Conservation (phyloP, 2,329 filamentous ascomycete species). For the Neofusicoccum cordaticola region DNA sequence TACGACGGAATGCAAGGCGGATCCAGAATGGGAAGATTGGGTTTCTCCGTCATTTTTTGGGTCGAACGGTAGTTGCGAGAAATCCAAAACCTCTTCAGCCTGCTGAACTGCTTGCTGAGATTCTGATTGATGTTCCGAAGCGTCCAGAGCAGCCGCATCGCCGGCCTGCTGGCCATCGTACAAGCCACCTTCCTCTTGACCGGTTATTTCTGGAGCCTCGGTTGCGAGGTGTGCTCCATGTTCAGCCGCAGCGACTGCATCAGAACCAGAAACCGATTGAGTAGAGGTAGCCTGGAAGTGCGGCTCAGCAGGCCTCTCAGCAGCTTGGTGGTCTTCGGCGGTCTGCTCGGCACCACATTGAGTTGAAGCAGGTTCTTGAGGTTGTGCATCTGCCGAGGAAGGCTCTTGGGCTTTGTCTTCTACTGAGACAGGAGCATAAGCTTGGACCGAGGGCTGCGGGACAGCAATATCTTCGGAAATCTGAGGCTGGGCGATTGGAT, state of each 20-base stretch:
- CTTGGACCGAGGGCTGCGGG: neutral
- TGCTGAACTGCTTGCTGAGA: neutral
- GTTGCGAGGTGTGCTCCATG: neutral
- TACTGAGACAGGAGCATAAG: neutral
- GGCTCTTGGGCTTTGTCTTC: neutral
- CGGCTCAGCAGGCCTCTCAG: neutral
- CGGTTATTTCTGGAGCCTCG: neutral
- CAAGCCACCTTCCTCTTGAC: neutral
- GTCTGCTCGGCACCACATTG: neutral
- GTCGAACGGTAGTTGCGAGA: conserved; percentile 8
- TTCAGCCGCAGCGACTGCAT: neutral
- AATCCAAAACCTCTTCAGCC: neutral
- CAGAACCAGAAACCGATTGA: neutral
- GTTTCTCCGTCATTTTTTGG: neutral
- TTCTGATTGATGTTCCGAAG: neutral
- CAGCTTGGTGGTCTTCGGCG: neutral
- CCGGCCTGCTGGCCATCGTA: neutral
- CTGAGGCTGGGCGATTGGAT: neutral
- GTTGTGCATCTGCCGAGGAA: neutral
- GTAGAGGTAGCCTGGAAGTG: neutral
- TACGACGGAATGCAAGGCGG: conserved; percentile 16
- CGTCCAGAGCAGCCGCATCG: neutral
- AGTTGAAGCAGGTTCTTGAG: neutral
- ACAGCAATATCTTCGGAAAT: neutral
- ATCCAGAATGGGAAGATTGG: neutral